Conservation (phyloP, 345 rosid species). For the Salix purpurea region DNA sequence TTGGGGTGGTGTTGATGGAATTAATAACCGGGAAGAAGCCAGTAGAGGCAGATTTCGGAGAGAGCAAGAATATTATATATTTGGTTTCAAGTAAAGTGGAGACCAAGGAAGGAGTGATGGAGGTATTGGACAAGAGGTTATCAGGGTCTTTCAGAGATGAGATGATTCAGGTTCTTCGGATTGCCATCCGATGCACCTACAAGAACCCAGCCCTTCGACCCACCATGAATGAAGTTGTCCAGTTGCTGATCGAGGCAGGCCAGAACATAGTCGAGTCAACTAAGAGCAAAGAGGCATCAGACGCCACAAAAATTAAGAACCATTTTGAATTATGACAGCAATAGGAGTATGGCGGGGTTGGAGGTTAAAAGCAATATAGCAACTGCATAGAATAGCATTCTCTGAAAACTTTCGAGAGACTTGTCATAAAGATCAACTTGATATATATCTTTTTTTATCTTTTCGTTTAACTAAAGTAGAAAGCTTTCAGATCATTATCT, state of each 20-base stretch:
- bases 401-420: conserved; percentile 19
- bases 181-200: conserved; percentile 74
- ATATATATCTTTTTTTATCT: background rate
- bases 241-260: conserved; percentile 57
- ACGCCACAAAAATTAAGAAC: conserved; percentile 35
- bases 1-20: conserved; percentile 87
- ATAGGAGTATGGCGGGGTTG: conserved; percentile 11
- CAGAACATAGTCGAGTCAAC: conserved; percentile 47
- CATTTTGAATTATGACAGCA: conserved; percentile 26
- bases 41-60: conserved; percentile 69
- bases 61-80: conserved; percentile 69
- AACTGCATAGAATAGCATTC: conserved; percentile 15
- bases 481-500: background rate
- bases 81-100: conserved; percentile 76
- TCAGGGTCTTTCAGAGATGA: conserved; percentile 61
- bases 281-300: conserved; percentile 48
- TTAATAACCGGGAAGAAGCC: conserved; percentile 81
- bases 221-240: conserved; percentile 86
- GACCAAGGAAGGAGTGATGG: conserved; percentile 65
- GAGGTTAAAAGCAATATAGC: conserved; percentile 10
- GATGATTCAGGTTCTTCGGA: conserved; percentile 63
- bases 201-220: conserved; percentile 62
- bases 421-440: conserved; percentile 15
- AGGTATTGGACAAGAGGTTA: conserved; percentile 60
- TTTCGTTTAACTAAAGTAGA: conserved; percentile 13